These are phyloP conservation scores for Elongisporangium anandrum DNA, from an alignment of 352 stramenopile genomes.

Conservation along the genomic window DNA sequence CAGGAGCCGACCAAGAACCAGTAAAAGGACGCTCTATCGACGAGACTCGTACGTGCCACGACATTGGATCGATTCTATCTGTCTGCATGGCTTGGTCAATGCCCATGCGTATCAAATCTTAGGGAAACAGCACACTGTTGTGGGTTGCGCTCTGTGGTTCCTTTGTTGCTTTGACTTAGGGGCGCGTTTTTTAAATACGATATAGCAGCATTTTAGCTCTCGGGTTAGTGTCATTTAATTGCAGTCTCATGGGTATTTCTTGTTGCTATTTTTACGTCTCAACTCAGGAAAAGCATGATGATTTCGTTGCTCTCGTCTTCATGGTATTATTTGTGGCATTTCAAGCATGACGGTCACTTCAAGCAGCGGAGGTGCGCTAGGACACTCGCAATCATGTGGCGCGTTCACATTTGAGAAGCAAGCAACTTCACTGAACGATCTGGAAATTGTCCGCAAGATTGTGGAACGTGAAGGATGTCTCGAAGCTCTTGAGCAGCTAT, in stretches of 20 bases:
- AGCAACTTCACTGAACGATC: slow-evolving; percentile 16
- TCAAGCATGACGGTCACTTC: neutral
- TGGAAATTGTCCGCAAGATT: slow-evolving; percentile 71
- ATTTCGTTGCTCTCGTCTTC: neutral
- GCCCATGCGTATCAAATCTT: neutral
- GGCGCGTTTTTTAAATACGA: neutral
- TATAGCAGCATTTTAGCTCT: neutral
- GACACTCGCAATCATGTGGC: neutral
- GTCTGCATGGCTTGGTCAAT: neutral
- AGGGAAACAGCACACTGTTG: neutral
- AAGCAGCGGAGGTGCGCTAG: neutral
- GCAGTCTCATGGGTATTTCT: neutral
- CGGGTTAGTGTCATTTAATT: neutral
- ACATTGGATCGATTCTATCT: neutral
- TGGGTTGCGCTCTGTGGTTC: too few species aligned
- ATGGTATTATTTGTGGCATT: neutral
- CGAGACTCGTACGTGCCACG: neutral
- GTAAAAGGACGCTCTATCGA: neutral
- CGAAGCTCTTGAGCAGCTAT: slow-evolving; percentile 61
- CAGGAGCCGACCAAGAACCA: slow-evolving; percentile 15
- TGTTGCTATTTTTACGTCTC: neutral
- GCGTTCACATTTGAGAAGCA: slow-evolving; percentile 5
- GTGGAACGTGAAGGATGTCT: slow-evolving; percentile 79
- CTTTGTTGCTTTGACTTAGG: neutral
- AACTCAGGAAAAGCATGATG: neutral